A percentile compares a stretch with the other conserved stretches of the same genome.
These are phyloP conservation scores for Aegilops umbellulata DNA, from an alignment of 176 grass and related monocot genomes.

Conservation along the genomic window DNA sequence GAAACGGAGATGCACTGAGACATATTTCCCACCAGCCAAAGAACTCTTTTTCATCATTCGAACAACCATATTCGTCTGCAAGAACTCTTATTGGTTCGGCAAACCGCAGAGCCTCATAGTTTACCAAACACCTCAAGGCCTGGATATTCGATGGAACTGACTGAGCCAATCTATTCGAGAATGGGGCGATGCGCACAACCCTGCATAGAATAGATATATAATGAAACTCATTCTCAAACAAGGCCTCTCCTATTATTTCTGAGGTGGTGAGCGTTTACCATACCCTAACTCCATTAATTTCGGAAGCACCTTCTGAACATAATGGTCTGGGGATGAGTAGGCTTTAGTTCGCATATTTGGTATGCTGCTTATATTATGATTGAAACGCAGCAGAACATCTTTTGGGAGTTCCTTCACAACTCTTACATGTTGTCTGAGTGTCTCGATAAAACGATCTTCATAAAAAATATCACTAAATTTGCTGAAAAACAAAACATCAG, in stretches of 20 bases:
- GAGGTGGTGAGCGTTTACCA: not conserved
- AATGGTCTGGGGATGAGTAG: slow-evolving; percentile 67
- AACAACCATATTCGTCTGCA: slow-evolving; percentile 65
- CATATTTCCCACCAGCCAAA: slow-evolving; percentile 69
- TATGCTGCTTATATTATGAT: slow-evolving; percentile 88
- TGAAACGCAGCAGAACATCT: slow-evolving; percentile 71
- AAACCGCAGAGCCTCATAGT: slow-evolving; percentile 87
- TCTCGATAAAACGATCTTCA: slow-evolving; percentile 79
- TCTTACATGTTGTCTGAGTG: slow-evolving; percentile 70
- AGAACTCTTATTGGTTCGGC: slow-evolving; percentile 73
- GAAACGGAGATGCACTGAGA: slow-evolving; percentile 96
- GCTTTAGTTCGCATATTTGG: slow-evolving; percentile 96
- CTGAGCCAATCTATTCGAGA: slow-evolving; percentile 89
- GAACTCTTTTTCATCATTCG: slow-evolving; percentile 79
- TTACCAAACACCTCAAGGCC: slow-evolving; percentile 78
- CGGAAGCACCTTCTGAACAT: slow-evolving; percentile 84
- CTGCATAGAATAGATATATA: slow-evolving; percentile 49
- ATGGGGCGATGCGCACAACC: slow-evolving; percentile 86
- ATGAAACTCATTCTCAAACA: slow-evolving; percentile 24
- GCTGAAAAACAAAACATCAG: slow-evolving; percentile 53
- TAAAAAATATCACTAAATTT: slow-evolving; percentile 94
- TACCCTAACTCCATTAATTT: slow-evolving; percentile 86
- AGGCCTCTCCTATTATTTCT: not conserved
- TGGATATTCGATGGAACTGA: slow-evolving; percentile 72
- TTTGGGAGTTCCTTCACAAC: slow-evolving; percentile 74